Percentiles rank a stretch among this genome's conserved stretches.
Evolutionary conservation across 345 rosid species (phyloP).

Genomic region (Bretschneidera sinensis): DNA sequence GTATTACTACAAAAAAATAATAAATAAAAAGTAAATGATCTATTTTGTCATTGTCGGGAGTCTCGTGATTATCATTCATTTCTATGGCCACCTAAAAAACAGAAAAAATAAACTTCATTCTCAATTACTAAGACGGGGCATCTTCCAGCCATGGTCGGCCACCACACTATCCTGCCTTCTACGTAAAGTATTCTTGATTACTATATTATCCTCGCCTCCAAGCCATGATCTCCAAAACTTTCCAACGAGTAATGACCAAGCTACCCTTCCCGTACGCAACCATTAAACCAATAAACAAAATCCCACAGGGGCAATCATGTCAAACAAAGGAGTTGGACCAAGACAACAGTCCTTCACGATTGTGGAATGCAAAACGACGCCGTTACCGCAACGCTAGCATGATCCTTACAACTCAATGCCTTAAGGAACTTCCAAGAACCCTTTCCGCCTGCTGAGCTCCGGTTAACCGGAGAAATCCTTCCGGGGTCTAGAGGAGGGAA

Average conservation of each 20-base stretch:
- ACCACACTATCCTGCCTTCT: conserved; percentile 16
- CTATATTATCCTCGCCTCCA: too few species aligned
- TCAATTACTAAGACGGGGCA: too few species aligned
- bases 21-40: background rate
- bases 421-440: conserved; percentile 49
- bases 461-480: conserved; percentile 17
- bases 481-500: conserved; percentile 25
- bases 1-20: too few species aligned
- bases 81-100: conserved; percentile 1
- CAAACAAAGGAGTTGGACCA: background rate
- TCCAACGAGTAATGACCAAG: conserved; percentile 14
- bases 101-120: background rate
- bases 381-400: conserved; percentile 48
- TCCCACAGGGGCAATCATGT: too few species aligned
- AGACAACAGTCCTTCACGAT: too few species aligned
- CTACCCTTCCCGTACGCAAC: too few species aligned
- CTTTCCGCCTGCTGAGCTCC: conserved; percentile 32
- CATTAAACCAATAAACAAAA: too few species aligned
- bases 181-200: too few species aligned
- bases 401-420: conserved; percentile 63
- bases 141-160: conserved; percentile 15
- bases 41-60: conserved; percentile 35
- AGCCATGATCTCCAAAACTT: too few species aligned
- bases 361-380: conserved; percentile 42
- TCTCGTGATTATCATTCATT: conserved; percentile 42